phyloP scores from a whole-genome alignment of 164 flowering plant genomes.

The Buxus sempervirens region DNA sequence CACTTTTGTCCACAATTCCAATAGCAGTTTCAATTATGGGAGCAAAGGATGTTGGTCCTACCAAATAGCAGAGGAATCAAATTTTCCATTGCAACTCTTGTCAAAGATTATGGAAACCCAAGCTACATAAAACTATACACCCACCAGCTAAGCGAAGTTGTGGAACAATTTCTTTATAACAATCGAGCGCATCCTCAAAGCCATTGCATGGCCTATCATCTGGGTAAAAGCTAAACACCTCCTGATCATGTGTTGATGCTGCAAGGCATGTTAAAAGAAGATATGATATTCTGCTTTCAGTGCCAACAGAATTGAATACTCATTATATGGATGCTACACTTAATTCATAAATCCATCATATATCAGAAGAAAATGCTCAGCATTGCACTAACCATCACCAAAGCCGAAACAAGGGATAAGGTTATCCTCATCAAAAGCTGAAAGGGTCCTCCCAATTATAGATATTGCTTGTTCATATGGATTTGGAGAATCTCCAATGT shows the following conservation, averaged over 20 bases:
- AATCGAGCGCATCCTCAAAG: conserved; percentile 47
- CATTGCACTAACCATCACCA: conserved; percentile 46
- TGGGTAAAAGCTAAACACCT: conserved; percentile 57
- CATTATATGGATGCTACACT: not conserved
- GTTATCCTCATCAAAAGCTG: conserved; percentile 69
- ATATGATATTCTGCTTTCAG: not conserved
- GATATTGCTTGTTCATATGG: conserved; percentile 75
- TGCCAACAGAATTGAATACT: not conserved
- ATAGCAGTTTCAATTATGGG: conserved; percentile 43
- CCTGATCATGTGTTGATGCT: conserved; percentile 70
- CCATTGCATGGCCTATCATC: conserved; percentile 48
- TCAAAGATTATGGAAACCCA: not conserved
- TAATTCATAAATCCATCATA: not conserved
- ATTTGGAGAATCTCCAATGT: conserved; percentile 44
- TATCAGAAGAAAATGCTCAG: not conserved
- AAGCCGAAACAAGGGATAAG: conserved; percentile 74
- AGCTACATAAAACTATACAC: not conserved
- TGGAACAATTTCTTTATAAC: conserved; percentile 60
- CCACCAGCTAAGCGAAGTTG: conserved; percentile 52
- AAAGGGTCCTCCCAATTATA: conserved; percentile 63
- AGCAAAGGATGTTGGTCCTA: conserved; percentile 53
- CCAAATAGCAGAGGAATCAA: not conserved
- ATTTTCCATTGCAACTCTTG: not conserved
- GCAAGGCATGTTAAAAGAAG: conserved; percentile 9
- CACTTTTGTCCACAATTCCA: conserved; percentile 38